These are phyloP conservation scores for Stagonosporopsis chrysanthemi DNA, from an alignment of 2,329 filamentous ascomycete species.

Conservation along the genomic window DNA sequence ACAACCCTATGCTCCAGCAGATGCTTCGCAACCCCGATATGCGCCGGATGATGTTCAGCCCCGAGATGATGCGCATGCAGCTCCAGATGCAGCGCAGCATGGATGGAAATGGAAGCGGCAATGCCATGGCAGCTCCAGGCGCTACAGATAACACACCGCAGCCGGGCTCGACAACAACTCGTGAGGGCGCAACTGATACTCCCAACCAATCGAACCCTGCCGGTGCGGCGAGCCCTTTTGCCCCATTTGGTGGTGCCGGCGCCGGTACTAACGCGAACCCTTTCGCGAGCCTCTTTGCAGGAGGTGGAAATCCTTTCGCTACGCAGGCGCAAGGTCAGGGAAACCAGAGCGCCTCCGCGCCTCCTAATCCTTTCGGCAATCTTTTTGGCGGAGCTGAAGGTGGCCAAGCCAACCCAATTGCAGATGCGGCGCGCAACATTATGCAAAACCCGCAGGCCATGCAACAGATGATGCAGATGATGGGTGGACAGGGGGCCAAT, in stretches of 20 bases:
- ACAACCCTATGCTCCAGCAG: constrained; percentile 86
- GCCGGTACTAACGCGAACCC: constrained; percentile 59
- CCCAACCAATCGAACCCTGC: constrained; percentile 44
- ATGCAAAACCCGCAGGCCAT: constrained; percentile 67
- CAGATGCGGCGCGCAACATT: constrained; percentile 54
- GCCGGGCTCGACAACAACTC: constrained; percentile 46
- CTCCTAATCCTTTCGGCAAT: constrained; percentile 47
- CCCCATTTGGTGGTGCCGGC: constrained; percentile 47
- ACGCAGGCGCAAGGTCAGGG: constrained; percentile 36
- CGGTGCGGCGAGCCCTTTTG: constrained; percentile 57
- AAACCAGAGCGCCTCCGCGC: constrained; percentile 34
- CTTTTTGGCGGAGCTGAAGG: constrained; percentile 60
- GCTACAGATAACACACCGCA: constrained; percentile 82
- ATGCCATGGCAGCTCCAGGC: constrained; percentile 81
- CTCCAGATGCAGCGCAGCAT: constrained; percentile 78
- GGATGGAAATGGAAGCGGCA: constrained; percentile 57
- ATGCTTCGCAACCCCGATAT: constrained; percentile 90
- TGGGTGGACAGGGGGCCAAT: constrained; percentile 57
- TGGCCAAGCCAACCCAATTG: constrained; percentile 59
- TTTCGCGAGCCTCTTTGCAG: constrained; percentile 66
- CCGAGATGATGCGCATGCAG: constrained; percentile 81
- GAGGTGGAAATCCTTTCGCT: constrained; percentile 46
- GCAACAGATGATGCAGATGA: constrained; percentile 60
- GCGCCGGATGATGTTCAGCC: constrained; percentile 91
- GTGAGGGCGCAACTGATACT: constrained; percentile 17